Conservation (phyloP, 129 eudicot species). For the Lonicera japonica region DNA sequence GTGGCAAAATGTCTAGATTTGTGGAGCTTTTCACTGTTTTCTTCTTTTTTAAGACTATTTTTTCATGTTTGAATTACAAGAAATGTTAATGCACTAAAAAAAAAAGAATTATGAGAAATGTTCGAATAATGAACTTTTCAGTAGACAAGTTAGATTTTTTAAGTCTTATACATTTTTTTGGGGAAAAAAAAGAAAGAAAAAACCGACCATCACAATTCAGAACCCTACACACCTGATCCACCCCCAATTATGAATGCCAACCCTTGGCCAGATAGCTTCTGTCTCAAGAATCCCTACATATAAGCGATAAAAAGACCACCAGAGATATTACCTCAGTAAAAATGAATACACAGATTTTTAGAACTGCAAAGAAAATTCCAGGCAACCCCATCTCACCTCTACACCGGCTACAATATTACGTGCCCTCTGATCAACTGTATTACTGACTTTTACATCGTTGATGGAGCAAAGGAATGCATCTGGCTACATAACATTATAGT, state of each 20-base stretch:
- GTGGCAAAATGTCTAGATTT: not conserved
- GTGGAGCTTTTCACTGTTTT: too few species aligned
- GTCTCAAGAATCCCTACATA: conserved; percentile 85
- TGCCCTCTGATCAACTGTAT: conserved; percentile 75
- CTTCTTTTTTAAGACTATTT: too few species aligned
- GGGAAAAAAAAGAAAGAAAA: too few species aligned
- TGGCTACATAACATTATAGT: conserved; percentile 58
- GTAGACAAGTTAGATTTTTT: too few species aligned
- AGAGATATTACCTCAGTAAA: not conserved
- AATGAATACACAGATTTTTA: not conserved
- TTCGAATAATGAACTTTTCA: too few species aligned
- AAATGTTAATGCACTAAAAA: too few species aligned
- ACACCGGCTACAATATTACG: conserved; percentile 78
- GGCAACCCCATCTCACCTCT: conserved; percentile 47
- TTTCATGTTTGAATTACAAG: too few species aligned
- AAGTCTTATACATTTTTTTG: too few species aligned
- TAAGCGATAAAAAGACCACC: conserved; percentile 10
- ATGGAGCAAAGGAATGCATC: conserved; percentile 97
- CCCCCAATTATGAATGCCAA: conserved; percentile 89
- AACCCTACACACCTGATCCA: conserved; percentile 71
- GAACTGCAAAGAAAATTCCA: not conserved
- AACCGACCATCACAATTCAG: too few species aligned
- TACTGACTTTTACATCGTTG: conserved; percentile 85
- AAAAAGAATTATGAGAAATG: too few species aligned
- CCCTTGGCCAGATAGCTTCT: conserved; percentile 91